These are phyloP conservation scores for Digitaria exilis DNA, from an alignment of 202 grass and related monocot genomes.

Conservation along the genomic window DNA sequence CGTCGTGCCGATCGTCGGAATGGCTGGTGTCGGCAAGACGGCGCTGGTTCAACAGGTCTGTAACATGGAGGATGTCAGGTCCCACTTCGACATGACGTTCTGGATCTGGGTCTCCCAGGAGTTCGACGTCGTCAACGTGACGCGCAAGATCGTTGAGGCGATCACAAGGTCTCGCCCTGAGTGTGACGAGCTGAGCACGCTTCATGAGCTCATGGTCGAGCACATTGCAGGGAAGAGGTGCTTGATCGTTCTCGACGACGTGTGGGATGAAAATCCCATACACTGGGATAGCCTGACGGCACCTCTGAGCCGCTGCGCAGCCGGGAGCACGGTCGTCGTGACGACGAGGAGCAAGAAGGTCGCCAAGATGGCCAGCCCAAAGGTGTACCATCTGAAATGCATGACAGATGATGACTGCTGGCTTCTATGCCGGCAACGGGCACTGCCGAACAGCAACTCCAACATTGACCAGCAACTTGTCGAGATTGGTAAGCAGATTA, in stretches of 20 bases:
- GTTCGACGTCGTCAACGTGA: slow-evolving; percentile 5
- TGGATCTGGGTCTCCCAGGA: slow-evolving; percentile 47
- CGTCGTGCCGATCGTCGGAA: slow-evolving; percentile 43
- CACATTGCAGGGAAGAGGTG: slow-evolving; percentile 29
- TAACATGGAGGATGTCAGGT: background rate
- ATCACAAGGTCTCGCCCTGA: slow-evolving; percentile 13
- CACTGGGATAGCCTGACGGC: slow-evolving; percentile 35
- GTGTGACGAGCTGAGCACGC: slow-evolving; percentile 31
- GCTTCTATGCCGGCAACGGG: slow-evolving; percentile 16
- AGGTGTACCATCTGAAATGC: slow-evolving; percentile 32
- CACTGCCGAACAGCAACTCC: background rate
- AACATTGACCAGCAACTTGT: slow-evolving; percentile 15
- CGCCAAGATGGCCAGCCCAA: slow-evolving; percentile 26
- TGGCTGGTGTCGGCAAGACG: slow-evolving; percentile 53
- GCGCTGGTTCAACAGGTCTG: slow-evolving; percentile 42
- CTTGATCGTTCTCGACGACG: slow-evolving; percentile 48
- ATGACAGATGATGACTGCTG: slow-evolving; percentile 41
- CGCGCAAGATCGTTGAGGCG: slow-evolving; percentile 25
- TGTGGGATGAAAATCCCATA: slow-evolving; percentile 42
- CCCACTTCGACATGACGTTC: slow-evolving; percentile 18
- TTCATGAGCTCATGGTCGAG: slow-evolving; percentile 29
- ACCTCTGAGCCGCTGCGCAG: slow-evolving; percentile 2
- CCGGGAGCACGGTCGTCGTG: slow-evolving; percentile 33
- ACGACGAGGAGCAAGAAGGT: slow-evolving; percentile 41
- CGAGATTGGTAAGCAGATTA: slow-evolving; percentile 30